Evolutionary conservation across 768 basidiomycete genomes (phyloP).

Genomic region (Phylloporus arenicola): DNA sequence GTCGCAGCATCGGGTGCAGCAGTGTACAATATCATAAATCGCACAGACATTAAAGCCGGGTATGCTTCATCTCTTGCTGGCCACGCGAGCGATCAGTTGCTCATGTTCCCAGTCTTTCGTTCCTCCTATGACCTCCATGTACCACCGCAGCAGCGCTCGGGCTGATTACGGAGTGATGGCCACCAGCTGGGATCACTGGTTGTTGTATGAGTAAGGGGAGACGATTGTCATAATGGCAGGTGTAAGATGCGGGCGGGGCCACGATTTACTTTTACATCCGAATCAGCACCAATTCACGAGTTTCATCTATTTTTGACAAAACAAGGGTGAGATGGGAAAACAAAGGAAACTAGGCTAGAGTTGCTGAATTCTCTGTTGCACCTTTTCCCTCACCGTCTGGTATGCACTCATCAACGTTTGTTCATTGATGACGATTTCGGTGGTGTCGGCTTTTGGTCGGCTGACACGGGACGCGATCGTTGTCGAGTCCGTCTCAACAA

Average conservation of each 20-base stretch:
- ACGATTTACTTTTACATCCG: constrained; percentile 6
- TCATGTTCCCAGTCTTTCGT: constrained; percentile 7
- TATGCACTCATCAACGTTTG: constrained; percentile 93
- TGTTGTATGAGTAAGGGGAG: constrained; percentile 13
- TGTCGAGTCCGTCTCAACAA: constrained; percentile 92
- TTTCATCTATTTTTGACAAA: neutral
- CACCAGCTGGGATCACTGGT: constrained; percentile 1
- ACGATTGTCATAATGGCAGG: neutral
- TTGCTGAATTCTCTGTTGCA: constrained; percentile 78
- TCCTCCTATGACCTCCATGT: constrained; percentile 6
- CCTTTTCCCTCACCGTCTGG: constrained; percentile 80
- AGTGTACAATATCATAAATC: constrained; percentile 26
- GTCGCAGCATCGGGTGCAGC: constrained; percentile 31
- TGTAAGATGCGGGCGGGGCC: constrained; percentile 7
- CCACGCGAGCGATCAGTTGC: neutral
- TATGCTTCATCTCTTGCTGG: neutral
- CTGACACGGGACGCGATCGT: constrained; percentile 96
- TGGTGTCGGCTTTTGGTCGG: constrained; percentile 86
- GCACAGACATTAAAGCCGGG: constrained; percentile 13
- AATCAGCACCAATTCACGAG: neutral
- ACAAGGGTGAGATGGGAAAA: neutral
- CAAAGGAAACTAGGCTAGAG: constrained; percentile 37
- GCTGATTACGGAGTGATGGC: neutral
- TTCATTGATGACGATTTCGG: constrained; percentile 98
- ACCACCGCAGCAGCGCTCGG: neutral